Evolutionary conservation across 441 rosid species (phyloP).

Genomic region (Raphanus hybrid): DNA sequence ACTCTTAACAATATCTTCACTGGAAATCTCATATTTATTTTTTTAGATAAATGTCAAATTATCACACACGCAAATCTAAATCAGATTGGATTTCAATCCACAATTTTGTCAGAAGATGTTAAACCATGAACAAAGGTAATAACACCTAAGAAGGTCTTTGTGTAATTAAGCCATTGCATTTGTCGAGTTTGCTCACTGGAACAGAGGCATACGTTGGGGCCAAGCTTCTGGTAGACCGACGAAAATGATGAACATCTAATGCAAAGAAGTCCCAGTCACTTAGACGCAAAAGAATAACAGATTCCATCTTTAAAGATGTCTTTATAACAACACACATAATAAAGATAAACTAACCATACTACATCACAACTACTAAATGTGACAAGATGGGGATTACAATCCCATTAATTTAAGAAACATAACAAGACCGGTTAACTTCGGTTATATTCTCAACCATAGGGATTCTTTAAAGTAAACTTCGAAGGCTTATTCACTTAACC

Average conservation of each 20-base stretch:
- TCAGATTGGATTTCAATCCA: not conserved
- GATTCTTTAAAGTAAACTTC: not conserved
- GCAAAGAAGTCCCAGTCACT: slow-evolving; percentile 9
- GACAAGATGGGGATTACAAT: not conserved
- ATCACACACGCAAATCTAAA: slow-evolving; percentile 5
- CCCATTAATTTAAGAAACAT: not conserved
- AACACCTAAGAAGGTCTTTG: slow-evolving; percentile 72
- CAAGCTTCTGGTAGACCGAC: slow-evolving; percentile 75
- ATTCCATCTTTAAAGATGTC: not conserved
- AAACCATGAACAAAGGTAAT: not conserved
- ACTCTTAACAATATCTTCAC: slow-evolving; percentile 86
- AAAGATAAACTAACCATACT: not conserved
- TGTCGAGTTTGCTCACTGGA: slow-evolving; percentile 38
- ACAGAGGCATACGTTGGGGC: slow-evolving; percentile 72
- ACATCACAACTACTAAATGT: not conserved
- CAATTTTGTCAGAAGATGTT: not conserved
- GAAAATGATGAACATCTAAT: slow-evolving; percentile 77
- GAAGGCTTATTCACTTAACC: not conserved
- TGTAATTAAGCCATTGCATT: slow-evolving; percentile 56
- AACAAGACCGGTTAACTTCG: not conserved
- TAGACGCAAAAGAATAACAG: slow-evolving; percentile 10
- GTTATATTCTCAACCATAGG: not conserved
- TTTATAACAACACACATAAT: not conserved
- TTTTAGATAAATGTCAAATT: not conserved
- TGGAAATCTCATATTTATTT: too few species aligned